Evolutionary conservation across 2,329 filamentous ascomycete genomes (phyloP).

Genomic region (Tolypocladium sp.): DNA sequence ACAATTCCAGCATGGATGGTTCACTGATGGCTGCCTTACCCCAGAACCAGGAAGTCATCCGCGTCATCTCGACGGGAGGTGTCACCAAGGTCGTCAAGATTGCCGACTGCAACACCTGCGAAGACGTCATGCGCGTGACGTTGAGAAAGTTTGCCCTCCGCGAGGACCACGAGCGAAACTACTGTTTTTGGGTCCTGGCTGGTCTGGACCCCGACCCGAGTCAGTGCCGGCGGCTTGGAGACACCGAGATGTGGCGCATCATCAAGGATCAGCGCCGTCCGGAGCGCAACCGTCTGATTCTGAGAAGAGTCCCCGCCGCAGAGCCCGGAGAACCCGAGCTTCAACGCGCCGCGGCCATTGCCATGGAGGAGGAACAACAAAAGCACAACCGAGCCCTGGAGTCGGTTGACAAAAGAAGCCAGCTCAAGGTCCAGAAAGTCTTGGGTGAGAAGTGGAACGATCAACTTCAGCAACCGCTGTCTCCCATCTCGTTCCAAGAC

Average conservation of each 20-base stretch:
- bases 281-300: slow-evolving; percentile 82
- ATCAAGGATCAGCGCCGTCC: slow-evolving; percentile 79
- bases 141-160: slow-evolving; percentile 80
- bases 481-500: slow-evolving; percentile 65
- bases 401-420: slow-evolving; percentile 64
- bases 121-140: slow-evolving; percentile 86
- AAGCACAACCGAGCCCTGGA: slow-evolving; percentile 56
- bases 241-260: slow-evolving; percentile 82
- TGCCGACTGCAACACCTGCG: slow-evolving; percentile 79
- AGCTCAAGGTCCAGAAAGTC: slow-evolving; percentile 80
- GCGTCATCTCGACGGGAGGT: slow-evolving; percentile 86
- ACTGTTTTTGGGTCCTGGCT: slow-evolving; percentile 91
- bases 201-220: slow-evolving; percentile 75
- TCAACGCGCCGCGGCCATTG: slow-evolving; percentile 79
- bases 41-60: slow-evolving; percentile 77
- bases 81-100: slow-evolving; percentile 92
- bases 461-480: slow-evolving; percentile 73
- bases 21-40: slow-evolving; percentile 81
- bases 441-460: slow-evolving; percentile 82
- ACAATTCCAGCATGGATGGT: slow-evolving; percentile 76
- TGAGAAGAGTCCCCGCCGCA: slow-evolving; percentile 85
- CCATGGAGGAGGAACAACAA: slow-evolving; percentile 75
- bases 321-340: slow-evolving; percentile 84
- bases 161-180: slow-evolving; percentile 87
- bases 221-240: slow-evolving; percentile 72